A percentile compares a stretch with the other conserved stretches of the same genome.
These are phyloP conservation scores for Lichenothelia convexa DNA, from an alignment of 495 filamentous ascomycete species.

Conservation along the genomic window DNA sequence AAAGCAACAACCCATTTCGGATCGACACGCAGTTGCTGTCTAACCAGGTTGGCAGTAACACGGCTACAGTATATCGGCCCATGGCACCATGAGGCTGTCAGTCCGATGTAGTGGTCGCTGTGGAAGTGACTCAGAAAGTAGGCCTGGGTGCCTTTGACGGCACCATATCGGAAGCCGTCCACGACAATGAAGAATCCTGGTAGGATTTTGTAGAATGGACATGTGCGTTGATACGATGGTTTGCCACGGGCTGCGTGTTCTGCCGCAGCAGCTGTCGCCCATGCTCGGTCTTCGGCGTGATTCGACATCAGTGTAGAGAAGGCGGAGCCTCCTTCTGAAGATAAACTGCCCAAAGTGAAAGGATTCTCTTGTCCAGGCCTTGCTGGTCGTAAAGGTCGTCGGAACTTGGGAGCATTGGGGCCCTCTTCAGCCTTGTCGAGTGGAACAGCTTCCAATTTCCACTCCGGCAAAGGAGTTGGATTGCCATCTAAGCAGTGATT, in stretches of 20 bases:
- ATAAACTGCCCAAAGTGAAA: conserved; percentile 31
- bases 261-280: conserved; percentile 68
- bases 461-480: conserved; percentile 30
- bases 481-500: conserved; percentile 86
- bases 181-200: conserved; percentile 82
- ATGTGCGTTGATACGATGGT: conserved; percentile 72
- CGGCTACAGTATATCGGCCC: conserved; percentile 93
- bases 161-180: conserved; percentile 90
- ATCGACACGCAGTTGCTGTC: conserved; percentile 68
- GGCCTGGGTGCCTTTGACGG: conserved; percentile 75
- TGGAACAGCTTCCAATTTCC: not conserved
- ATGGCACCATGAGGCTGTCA: conserved; percentile 76
- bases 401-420: conserved; percentile 33
- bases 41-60: conserved; percentile 77
- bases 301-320: conserved; percentile 85
- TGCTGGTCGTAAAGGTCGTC: conserved; percentile 44
- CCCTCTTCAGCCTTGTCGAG: conserved; percentile 14
- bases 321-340: conserved; percentile 35
- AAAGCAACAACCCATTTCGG: conserved; percentile 71
- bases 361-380: conserved; percentile 64
- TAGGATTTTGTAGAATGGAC: conserved; percentile 97
- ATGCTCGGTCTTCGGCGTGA: conserved; percentile 77
- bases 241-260: conserved; percentile 70
- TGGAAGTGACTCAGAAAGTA: conserved; percentile 98
- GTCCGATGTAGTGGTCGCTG: conserved; percentile 88